phyloP scores from a whole-genome alignment of 805 yeast species.

The Ascoidea asiatica region DNA sequence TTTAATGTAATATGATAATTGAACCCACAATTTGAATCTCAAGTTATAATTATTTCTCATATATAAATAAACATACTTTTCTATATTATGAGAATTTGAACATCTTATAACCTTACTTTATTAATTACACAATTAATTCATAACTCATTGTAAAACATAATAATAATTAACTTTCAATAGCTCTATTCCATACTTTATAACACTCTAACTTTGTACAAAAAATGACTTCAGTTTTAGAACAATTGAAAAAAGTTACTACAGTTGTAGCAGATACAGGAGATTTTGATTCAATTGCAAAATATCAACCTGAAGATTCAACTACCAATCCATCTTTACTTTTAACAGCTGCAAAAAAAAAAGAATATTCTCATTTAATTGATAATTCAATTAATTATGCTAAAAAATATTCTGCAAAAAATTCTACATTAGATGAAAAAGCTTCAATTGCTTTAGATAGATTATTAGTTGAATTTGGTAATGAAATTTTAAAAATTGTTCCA shows the following conservation, averaged over 20 bases:
- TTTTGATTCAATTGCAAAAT: constrained; percentile 93
- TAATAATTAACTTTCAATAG: too few species aligned
- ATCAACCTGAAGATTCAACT: constrained; percentile 98
- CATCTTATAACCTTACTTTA: too few species aligned
- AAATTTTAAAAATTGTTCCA: constrained; percentile 87
- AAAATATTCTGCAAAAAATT: constrained; percentile 33
- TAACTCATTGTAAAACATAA: too few species aligned
- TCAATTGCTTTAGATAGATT: constrained; percentile 85
- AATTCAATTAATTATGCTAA: constrained; percentile 76
- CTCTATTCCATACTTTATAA: too few species aligned
- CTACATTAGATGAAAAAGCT: constrained; percentile 38
- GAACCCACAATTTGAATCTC: too few species aligned
- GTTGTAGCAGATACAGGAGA: constrained; percentile 99
- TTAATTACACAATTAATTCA: too few species aligned
- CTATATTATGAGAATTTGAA: too few species aligned
- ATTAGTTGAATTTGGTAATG: constrained; percentile 90
- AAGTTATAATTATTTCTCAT: too few species aligned
- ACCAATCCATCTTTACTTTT: constrained; percentile 96
- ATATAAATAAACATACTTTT: too few species aligned
- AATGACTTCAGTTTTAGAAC: too few species aligned
- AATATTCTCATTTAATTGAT: constrained; percentile 82
- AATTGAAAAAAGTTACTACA: constrained; percentile 87
- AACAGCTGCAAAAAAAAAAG: constrained; percentile 87
- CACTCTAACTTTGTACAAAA: too few species aligned
- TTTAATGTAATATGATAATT: too few species aligned